Percentiles rank a stretch among this genome's conserved stretches.
Evolutionary conservation across 2,329 filamentous ascomycete genomes (phyloP).

Genomic region (Nemania diffusa): DNA sequence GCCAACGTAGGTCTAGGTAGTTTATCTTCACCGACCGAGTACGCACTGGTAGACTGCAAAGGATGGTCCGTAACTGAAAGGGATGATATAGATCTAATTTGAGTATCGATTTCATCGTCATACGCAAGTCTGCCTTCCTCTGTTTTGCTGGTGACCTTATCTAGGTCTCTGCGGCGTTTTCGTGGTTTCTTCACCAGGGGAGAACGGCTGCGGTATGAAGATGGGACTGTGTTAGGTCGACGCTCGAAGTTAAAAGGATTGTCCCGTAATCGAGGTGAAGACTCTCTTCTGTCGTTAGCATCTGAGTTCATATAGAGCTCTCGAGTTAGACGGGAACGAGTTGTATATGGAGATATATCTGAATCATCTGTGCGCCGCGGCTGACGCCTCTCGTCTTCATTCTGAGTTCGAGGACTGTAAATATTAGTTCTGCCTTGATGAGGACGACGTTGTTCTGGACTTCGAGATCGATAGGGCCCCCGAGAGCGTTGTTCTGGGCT

Average conservation of each 20-base stretch:
- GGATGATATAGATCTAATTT: neutral
- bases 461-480: constrained; percentile 28
- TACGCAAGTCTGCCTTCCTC: constrained; percentile 44
- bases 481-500: constrained; percentile 9
- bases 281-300: neutral
- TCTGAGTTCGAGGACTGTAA: constrained; percentile 25
- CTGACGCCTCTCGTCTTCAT: constrained; percentile 6
- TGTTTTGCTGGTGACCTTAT: constrained; percentile 2
- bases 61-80: neutral
- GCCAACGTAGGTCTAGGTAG: neutral
- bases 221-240: neutral
- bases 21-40: neutral
- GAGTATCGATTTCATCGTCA: constrained; percentile 35
- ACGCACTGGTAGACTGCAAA: neutral
- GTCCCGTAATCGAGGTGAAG: constrained; percentile 11
- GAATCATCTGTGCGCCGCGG: constrained; percentile 6
- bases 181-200: constrained; percentile 9
- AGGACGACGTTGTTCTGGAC: constrained; percentile 6
- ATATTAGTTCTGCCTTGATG: constrained; percentile 4
- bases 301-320: constrained; percentile 5
- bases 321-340: constrained; percentile 33
- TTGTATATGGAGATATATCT: constrained; percentile 36
- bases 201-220: constrained; percentile 5
- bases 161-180: constrained; percentile 12
- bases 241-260: neutral